Base-by-base conservation (phyloP, 352 stramenopile species). In the Phytophthora meadii region DNA sequence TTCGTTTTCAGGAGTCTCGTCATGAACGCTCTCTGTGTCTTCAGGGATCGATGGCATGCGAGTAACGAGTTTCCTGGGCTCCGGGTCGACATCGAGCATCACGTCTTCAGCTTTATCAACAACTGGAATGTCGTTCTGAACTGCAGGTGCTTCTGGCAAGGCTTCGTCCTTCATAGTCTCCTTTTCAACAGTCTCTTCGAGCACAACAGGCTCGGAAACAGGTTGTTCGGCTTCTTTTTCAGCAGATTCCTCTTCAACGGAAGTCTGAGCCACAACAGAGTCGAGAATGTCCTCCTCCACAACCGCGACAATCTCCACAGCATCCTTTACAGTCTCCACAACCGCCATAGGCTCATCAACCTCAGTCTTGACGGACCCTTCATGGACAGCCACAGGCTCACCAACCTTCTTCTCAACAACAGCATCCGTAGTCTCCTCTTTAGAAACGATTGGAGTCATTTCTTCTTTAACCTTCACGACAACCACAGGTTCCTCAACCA, bases 21-120 rank as follows among this genome's bases (percentile, higher is more conserved):
- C 27, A 0, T 5, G 39, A 14, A 19, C 37, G 6, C 5, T 55
- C 15, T 48, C 36, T 40, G 51, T 34, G 12, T 55, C 54, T 51
- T 65, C 54, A 1, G 61, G 32, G 49, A 69, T 59, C 4, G 46
- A 69, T 27, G 53, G 5, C 53, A 59, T 69, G 8, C 46, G 45
- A 11, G 37, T 56, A 12, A 63, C n/a, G 17, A 45, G 32, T 25
- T 64, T 59, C 11, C 41, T 50, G 6, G 51, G 36, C 40, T 61
- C 51, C 48, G 44, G 44, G n/a, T 51, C 53, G 27, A 47, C 10
- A 25, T 32, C 44, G 7, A 54, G 25, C 55, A 36, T 54, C 40
- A 60, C 25, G 34, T 53, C 47, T 2, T 58, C 47, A 5, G 14
- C 8, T 11, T 59, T 53, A 45, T 64, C 54, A 4, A 30, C 12